These are phyloP conservation scores for Penicillium diatomitis DNA, from an alignment of 495 filamentous ascomycete species.

Conservation along the genomic window DNA sequence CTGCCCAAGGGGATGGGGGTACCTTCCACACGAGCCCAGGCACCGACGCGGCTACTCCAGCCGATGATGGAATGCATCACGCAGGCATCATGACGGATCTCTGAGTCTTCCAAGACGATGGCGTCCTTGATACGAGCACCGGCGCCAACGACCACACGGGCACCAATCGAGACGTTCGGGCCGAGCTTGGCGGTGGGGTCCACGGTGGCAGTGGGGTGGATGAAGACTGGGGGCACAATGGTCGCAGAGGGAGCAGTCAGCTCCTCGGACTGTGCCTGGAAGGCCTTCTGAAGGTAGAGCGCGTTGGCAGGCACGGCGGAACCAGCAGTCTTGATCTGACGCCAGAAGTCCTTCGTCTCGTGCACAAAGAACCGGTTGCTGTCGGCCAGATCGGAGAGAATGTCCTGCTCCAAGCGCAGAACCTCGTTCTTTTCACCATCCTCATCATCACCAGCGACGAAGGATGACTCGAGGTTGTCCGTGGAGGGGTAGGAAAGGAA, in stretches of 20 bases:
- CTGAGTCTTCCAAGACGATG: conserved; percentile 88
- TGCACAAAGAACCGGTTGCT: conserved; percentile 97
- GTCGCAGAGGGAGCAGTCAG: conserved; percentile 77
- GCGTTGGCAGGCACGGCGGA: conserved; percentile 97
- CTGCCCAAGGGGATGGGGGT: conserved; percentile 82
- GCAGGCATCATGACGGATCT: conserved; percentile 96
- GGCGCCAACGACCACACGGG: conserved; percentile 72
- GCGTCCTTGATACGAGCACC: conserved; percentile 92
- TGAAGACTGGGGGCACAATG: conserved; percentile 91
- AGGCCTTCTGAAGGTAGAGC: conserved; percentile 91
- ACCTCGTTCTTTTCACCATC: conserved; percentile 76
- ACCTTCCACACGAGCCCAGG: conserved; percentile 96
- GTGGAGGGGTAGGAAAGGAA: conserved; percentile 90
- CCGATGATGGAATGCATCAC: conserved; percentile 95
- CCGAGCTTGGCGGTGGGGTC: conserved; percentile 95
- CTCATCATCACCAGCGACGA: conserved; percentile 62
- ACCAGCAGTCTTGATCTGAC: conserved; percentile 98
- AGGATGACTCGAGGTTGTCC: conserved; percentile 81
- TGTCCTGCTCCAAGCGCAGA: conserved; percentile 94
- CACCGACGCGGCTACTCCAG: conserved; percentile 91
- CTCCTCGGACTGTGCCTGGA: conserved; percentile 73
- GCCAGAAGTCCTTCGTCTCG: conserved; percentile 99
- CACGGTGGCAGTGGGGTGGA: conserved; percentile 88
- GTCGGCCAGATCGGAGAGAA: conserved; percentile 91
- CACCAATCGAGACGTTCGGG: conserved; percentile 92